Conservation (phyloP, 805 yeast species). For the Candida maesae region DNA sequence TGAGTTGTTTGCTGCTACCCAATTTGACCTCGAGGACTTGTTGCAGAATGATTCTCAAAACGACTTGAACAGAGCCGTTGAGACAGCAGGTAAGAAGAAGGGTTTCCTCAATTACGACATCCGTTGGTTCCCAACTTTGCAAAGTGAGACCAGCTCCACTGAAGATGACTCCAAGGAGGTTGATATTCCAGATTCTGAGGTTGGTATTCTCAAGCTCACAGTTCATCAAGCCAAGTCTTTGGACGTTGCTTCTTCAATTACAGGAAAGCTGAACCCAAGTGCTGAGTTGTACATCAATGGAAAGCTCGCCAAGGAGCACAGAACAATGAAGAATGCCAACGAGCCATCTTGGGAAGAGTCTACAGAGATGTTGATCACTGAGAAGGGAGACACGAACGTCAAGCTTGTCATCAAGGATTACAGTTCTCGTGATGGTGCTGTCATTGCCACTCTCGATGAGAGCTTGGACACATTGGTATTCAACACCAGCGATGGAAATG, state of each 20-base stretch:
- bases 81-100: conserved; percentile 46
- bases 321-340: conserved; percentile 62
- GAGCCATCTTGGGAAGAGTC: conserved; percentile 71
- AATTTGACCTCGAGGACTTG: conserved; percentile 54
- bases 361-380: conserved; percentile 57
- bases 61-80: conserved; percentile 24
- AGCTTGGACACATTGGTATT: conserved; percentile 36
- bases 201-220: conserved; percentile 65
- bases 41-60: conserved; percentile 47
- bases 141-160: conserved; percentile 16
- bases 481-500: conserved; percentile 43
- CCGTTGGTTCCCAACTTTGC: conserved; percentile 36
- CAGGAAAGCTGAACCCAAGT: conserved; percentile 49
- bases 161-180: conserved; percentile 29
- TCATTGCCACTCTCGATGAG: conserved; percentile 57
- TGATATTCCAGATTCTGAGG: conserved; percentile 51
- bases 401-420: conserved; percentile 60
- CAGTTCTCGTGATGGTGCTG: conserved; percentile 40
- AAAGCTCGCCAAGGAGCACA: conserved; percentile 49
- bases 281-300: conserved; percentile 63
- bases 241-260: conserved; percentile 47
- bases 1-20: conserved; percentile 44
- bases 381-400: conserved; percentile 53
- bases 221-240: conserved; percentile 58
- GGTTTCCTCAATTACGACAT: conserved; percentile 59